Percentiles rank a stretch among this genome's conserved stretches.
These are phyloP conservation scores for Suhomyces ambrosiae DNA, from an alignment of 1,139 yeast species.

Conservation along the genomic window DNA sequence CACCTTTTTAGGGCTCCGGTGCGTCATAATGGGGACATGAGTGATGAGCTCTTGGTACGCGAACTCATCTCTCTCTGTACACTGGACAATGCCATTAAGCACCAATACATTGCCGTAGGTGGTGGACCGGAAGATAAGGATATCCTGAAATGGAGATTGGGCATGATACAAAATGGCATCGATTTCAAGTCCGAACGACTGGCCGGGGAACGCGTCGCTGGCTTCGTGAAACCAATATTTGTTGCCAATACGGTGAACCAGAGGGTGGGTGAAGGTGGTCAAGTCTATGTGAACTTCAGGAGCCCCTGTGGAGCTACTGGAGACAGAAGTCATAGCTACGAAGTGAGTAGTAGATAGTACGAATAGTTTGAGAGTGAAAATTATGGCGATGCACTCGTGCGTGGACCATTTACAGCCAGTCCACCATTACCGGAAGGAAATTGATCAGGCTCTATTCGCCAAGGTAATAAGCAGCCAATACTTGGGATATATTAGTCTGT, in stretches of 20 bases:
- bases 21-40: slow-evolving; percentile 76
- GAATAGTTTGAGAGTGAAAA: too few species aligned
- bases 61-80: slow-evolving; percentile 87
- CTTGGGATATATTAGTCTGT: too few species aligned
- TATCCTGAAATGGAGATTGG: slow-evolving; percentile 38
- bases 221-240: slow-evolving; percentile 47
- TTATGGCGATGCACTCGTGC: too few species aligned
- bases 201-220: slow-evolving; percentile 47
- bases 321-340: slow-evolving; percentile 2
- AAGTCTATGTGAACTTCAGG: slow-evolving; percentile 4
- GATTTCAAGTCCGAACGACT: slow-evolving; percentile 44
- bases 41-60: slow-evolving; percentile 90
- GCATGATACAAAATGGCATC: slow-evolving; percentile 38
- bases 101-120: slow-evolving; percentile 84
- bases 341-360: neutral
- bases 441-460: too few species aligned
- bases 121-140: slow-evolving; percentile 71
- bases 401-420: too few species aligned
- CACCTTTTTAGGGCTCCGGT: slow-evolving; percentile 70
- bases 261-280: slow-evolving; percentile 26
- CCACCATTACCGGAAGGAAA: too few species aligned
- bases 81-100: slow-evolving; percentile 84
- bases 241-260: slow-evolving; percentile 28
- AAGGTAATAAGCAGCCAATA: too few species aligned
- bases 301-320: too few species aligned